A percentile compares a stretch with the other conserved stretches of the same genome.
phyloP scores from a whole-genome alignment of 495 filamentous ascomycete species.

The Neurospora sp. region DNA sequence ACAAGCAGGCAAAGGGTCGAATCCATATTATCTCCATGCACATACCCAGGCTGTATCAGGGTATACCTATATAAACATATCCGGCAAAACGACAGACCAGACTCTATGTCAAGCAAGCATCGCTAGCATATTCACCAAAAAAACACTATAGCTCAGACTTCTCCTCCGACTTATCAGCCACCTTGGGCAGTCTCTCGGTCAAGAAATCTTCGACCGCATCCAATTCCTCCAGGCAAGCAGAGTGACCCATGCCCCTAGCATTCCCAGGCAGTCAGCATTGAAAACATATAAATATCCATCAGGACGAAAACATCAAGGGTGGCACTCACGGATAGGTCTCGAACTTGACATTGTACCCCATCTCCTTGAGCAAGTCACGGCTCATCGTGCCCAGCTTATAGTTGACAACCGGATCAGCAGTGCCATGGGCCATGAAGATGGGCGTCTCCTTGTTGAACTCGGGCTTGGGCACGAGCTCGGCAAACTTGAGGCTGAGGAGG shows the following conservation, averaged over 20 bases:
- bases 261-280: slow-evolving; percentile 6
- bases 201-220: slow-evolving; percentile 76
- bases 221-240: slow-evolving; percentile 69
- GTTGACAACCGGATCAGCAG: slow-evolving; percentile 59
- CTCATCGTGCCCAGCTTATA: slow-evolving; percentile 57
- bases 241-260: slow-evolving; percentile 57
- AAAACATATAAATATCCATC: not conserved
- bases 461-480: slow-evolving; percentile 51
- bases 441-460: slow-evolving; percentile 68
- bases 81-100: not conserved
- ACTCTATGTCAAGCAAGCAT: not conserved
- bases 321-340: slow-evolving; percentile 59
- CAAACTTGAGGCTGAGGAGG: slow-evolving; percentile 60
- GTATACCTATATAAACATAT: not conserved
- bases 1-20: not conserved
- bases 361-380: slow-evolving; percentile 47
- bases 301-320: not conserved
- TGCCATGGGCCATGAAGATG: slow-evolving; percentile 82
- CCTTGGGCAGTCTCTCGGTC: slow-evolving; percentile 47
- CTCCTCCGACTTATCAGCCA: slow-evolving; percentile 33
- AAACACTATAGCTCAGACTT: slow-evolving; percentile 28
- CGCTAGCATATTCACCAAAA: not conserved
- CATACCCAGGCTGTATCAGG: not conserved
- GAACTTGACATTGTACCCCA: slow-evolving; percentile 64
- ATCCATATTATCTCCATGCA: not conserved